Base-by-base conservation (phyloP, 1,284 basidiomycete genomes). In the Limonomyces culmigenus region DNA sequence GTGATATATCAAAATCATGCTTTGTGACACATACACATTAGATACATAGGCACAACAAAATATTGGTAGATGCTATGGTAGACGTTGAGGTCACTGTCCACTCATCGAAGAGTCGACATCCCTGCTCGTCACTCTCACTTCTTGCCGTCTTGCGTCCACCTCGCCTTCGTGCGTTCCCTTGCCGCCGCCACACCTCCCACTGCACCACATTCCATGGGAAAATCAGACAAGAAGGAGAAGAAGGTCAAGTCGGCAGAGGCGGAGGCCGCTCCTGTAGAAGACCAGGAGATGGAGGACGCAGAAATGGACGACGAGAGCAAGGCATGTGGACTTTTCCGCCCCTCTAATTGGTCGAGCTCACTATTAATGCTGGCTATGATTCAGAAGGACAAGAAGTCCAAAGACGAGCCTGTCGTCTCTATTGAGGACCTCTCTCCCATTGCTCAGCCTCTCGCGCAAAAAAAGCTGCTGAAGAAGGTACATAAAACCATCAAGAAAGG, bases 401-500 rank as follows among this genome's bases (percentile, higher is more conserved):
- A 53, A 43, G 72, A 73, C 27, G 75, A 77, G 45, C 65, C 79
- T 38, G 51, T 63, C n/a, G 73, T 89, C 32, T 69, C 79, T 5
- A 41, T 77, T 2, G 86, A 86, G 43, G 83, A 89, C 43, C 67
- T 95, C 31, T 87, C 86, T 4, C 87, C 89, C 20, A 74, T 96
- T 42, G 92, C 91, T 5, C 74, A 78, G 43, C 91, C 91, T 10
- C 63, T 96, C 23, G 91, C 92, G 14, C 75, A 79, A 54, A 88
- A 79, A 62, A 96, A 95, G 60, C 67, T 95, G 19, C 58, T 79
- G 36, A 96, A 93, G 60, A 93, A 89, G 57, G 60, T 96, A 29
- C 78, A 93, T 60, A 91, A 87, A 57, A 81, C 83, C 2, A 83
- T 93, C 47, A 93, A 91, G 62, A 86, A 83, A 60, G 87, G 87